Base-by-base conservation (phyloP, 2,329 filamentous ascomycete genomes). In the Shiraia bambusicola region DNA sequence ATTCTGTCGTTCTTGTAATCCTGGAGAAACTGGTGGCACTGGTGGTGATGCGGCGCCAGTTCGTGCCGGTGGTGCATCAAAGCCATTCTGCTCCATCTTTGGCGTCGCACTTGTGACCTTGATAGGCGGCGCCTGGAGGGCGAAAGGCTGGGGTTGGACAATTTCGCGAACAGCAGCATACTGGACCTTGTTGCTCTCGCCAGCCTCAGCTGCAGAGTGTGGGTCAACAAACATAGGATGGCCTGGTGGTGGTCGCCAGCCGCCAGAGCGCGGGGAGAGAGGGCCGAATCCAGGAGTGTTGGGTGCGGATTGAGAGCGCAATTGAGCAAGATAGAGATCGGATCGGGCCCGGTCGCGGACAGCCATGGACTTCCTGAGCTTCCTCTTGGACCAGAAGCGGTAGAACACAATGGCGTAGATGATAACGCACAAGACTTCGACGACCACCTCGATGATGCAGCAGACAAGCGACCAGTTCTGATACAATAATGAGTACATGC, bases 381-480 rank as follows among this genome's bases (percentile, higher is more conserved):
- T 87, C 69, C 89, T 87, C 80, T 97, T 98, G 55, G 87, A 90
- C 82, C 91, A 95, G 79, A 95, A 94, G 59, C 93, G 87, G 79
- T 95, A 97, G 77, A 97, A 96, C 68, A 96, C 84, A 65, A 96
- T 80, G 63, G 82, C 89, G 78, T 98, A 98, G 62, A 98, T 88
- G 39, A 83, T 77, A 68, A 98, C 95, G 65, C 87, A 89, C 64
- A 97, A 86, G 54, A 88, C 81, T 66, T 97, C 93, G 59, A 98
- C 80, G 48, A 96, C 87, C 55, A 98, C 79, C 72, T 98, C 93
- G 68, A 98, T 97, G 66, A 98, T 86, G 72, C 91, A 91, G 79
- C 93, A 98, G 67, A 98, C 87, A 50, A 98, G 79, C 28, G 86
- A 81, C 93, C 93, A 98, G 74, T 95, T 93, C 81, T 96, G 73